Evolutionary conservation across 345 rosid species (phyloP).

Genomic region (Isatis tinctoria): DNA sequence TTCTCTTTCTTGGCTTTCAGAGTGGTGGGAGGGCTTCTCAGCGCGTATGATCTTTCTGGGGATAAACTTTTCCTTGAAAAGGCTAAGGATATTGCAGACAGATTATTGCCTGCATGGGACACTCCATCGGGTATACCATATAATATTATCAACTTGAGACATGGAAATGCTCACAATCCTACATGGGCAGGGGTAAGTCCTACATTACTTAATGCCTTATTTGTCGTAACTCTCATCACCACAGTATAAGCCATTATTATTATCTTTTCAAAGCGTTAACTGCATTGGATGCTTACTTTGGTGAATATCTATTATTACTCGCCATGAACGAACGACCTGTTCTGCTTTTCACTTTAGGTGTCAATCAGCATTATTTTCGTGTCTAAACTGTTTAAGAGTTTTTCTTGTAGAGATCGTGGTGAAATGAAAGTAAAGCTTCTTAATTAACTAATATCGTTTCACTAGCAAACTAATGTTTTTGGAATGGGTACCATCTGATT

Average conservation of each 20-base stretch:
- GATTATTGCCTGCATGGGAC: slow-evolving; percentile 95
- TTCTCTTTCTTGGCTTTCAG: slow-evolving; percentile 42
- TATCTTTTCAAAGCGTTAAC: too few species aligned
- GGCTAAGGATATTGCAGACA: slow-evolving; percentile 92
- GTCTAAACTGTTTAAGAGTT: not conserved
- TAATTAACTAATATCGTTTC: not conserved
- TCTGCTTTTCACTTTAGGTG: slow-evolving; percentile 1
- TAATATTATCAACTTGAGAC: slow-evolving; percentile 74
- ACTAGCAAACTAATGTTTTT: not conserved
- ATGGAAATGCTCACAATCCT: slow-evolving; percentile 78
- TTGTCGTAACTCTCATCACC: not conserved
- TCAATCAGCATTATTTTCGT: not conserved
- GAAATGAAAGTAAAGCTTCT: not conserved
- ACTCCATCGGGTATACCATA: slow-evolving; percentile 79
- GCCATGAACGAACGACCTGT: not conserved
- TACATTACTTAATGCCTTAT: not conserved
- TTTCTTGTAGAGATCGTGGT: not conserved
- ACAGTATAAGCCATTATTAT: too few species aligned
- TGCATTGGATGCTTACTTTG: too few species aligned
- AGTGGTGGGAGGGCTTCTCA: slow-evolving; percentile 98
- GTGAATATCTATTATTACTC: too few species aligned
- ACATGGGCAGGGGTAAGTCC: slow-evolving; percentile 89
- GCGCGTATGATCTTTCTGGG: slow-evolving; percentile 89
- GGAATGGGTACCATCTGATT: not conserved
- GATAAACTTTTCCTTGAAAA: slow-evolving; percentile 84